Evolutionary conservation across 106 monocot species (phyloP).

Genomic region (Gastrodia elata): DNA sequence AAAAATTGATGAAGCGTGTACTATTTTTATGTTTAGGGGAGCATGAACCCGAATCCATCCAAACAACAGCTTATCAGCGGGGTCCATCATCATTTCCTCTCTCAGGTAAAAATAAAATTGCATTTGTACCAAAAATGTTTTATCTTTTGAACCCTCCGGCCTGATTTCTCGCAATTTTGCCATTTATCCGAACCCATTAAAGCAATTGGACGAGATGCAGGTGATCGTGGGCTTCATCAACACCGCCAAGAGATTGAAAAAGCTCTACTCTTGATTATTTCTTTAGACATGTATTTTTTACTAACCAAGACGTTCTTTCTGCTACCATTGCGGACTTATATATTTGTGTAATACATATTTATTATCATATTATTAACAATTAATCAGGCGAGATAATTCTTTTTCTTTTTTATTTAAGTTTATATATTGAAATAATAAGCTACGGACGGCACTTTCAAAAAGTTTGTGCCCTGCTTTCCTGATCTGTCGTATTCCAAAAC

Average conservation of each 20-base stretch:
- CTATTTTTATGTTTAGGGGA: constrained; percentile 23
- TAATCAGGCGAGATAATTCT: no score
- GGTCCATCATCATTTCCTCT: constrained; percentile 66
- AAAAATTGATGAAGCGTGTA: no score
- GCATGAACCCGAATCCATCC: constrained; percentile 50
- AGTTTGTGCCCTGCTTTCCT: no score
- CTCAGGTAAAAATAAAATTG: constrained; percentile 36
- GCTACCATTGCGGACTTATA: not conserved
- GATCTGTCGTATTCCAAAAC: no score
- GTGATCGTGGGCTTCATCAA: constrained; percentile 21
- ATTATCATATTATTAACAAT: no score
- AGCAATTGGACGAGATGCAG: constrained; percentile 33
- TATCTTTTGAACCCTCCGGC: not conserved
- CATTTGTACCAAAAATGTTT: not conserved
- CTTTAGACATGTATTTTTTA: not conserved
- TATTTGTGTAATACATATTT: not conserved
- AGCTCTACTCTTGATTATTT: not conserved
- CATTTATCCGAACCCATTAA: not conserved
- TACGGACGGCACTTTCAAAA: no score
- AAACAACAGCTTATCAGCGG: constrained; percentile 53
- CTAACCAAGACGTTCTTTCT: not conserved
- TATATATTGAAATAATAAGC: no score
- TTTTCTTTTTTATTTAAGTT: no score
- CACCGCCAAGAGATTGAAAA: constrained; percentile 20
- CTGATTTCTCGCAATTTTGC: not conserved